Conservation (phyloP, 139 green algal species). For the Trebouxia sp. region DNA sequence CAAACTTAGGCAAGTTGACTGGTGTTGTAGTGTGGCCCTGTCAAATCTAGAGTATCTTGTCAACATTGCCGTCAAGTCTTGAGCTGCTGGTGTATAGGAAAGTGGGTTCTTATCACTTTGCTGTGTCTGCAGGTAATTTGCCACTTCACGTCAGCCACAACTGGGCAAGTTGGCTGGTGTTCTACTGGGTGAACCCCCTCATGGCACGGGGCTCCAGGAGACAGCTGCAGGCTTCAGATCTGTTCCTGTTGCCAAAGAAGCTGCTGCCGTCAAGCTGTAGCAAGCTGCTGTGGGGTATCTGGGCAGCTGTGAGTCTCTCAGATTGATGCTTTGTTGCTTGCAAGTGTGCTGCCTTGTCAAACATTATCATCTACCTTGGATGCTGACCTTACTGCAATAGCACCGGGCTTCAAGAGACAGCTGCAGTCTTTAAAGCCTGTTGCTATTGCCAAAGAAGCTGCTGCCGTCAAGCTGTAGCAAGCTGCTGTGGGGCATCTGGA, state of each 20-base stretch:
- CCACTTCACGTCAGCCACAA: background rate
- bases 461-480: conserved; percentile 44
- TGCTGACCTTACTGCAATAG: conserved; percentile 38
- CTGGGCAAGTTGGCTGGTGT: conserved; percentile 28
- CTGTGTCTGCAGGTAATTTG: background rate
- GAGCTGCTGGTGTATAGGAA: too few species aligned
- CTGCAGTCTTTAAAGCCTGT: conserved; percentile 63
- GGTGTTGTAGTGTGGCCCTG: too few species aligned
- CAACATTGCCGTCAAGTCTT: too few species aligned
- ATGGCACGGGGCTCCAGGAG: conserved; percentile 35
- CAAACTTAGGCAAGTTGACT: too few species aligned
- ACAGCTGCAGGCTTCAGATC: conserved; percentile 58
- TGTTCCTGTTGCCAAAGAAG: conserved; percentile 45
- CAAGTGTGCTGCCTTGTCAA: background rate
- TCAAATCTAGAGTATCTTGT: too few species aligned
- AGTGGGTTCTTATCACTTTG: too few species aligned
- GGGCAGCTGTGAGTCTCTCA: conserved; percentile 45
- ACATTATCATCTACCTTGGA: background rate
- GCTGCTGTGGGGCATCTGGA: conserved; percentile 56
- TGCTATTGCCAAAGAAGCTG: conserved; percentile 37
- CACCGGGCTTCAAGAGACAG: conserved; percentile 34
- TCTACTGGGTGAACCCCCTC: conserved; percentile 60
- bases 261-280: conserved; percentile 47
- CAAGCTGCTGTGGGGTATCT: conserved; percentile 48
- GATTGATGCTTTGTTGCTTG: background rate